Evolutionary conservation across 441 rosid species (phyloP), one percentile per base, ranked within the genome.

Genomic region (Gossypium trilobum): DNA sequence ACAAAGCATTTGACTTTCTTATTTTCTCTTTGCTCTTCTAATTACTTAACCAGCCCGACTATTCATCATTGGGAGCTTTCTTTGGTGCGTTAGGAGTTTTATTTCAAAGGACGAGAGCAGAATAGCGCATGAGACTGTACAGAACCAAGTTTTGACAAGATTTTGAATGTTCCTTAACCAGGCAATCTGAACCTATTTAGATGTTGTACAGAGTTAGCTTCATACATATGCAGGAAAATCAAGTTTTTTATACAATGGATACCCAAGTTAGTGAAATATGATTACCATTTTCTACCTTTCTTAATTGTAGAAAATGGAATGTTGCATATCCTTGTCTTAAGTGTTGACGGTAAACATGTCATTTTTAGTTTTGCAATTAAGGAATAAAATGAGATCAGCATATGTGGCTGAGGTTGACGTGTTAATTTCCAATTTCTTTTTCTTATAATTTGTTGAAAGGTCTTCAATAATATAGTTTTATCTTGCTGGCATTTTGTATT

Each of bases 111-210:
- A 67, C 57, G 60, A 71, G 39, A 16, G 61, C 66, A 72, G 11
- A 58, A 23, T 19, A 46, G 13, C 16, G 2, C 7, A 48, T 23
- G 71, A 60, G 67, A 33, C 59, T 79, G 81, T 80, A 74, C 74
- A 81, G 82, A 14, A 74, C 54, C 29, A 71, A 75, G 67, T 73
- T 75, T 75, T 44, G 48, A 56, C 50, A 9, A 13, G 1, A 20
- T 72, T 73, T 77, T 75, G 42, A 42, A 44, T 27, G 48, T 77
- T 64, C 57, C 74, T 66, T 75, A 71, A 75, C 63, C 6, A 1
- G 64, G 68, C 74, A 55, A 44, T 59, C 42, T 10, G 46, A 73
- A 48, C 55, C 31, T 48, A 71, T 31, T 60, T 69, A 69, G 72
- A 65, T 60, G 57, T 63, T 78, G 61, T 3, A 69, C 58, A 64